Base-by-base conservation (phyloP, 768 basidiomycete species). In the Rubroboletus satanas region DNA sequence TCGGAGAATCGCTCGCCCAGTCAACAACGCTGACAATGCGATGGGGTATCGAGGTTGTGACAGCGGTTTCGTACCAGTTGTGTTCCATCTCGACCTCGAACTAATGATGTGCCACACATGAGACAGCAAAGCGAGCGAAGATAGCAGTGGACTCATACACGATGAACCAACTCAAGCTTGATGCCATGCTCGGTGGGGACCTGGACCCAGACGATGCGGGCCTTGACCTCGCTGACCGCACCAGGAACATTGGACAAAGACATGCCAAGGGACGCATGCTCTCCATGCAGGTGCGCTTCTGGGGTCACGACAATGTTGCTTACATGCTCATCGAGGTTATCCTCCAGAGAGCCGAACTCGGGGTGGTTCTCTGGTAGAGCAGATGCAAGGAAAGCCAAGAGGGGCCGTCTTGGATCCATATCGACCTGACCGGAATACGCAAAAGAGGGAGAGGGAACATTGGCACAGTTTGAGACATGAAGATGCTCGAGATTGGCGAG, bases 51-150 rank as follows among this genome's bases (percentile, higher is more conserved):
- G 74, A 68, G 1, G 83, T 84, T 11, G 89, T 85, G 39, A 99
- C 86, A 21, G 90, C 80, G 4, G 93, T 83, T 71, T 98, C 93
- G 63, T 98, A 98, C 92, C 92, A 96, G 73, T 94, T 98, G 73
- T 97, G 86, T 66, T 85, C 67, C 88, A 96, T 92, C 78, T 93
- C 89, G 43, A 96, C 88, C 67, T 94, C 92, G 64, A 94, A 88
- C 84, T 88, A 14, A 53, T 17, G 26, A 43, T 9, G 15, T 5
- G 10, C 18, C 5, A 45, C n/a, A 3, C 15, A 11, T 62, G n/a
- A 64, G 56, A 45, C 5, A 5, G 29, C 11, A 23, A 6, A 28
- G 8, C 4, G 5, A 39, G 11, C 5, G 8, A 18, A 17, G n/a
- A 14, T 10, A 10, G 4, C 0, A 11, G 11, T 18, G 12, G 5